Base-by-base conservation (phyloP, 495 filamentous ascomycete genomes). In the Annulohypoxylon maeteangense region DNA sequence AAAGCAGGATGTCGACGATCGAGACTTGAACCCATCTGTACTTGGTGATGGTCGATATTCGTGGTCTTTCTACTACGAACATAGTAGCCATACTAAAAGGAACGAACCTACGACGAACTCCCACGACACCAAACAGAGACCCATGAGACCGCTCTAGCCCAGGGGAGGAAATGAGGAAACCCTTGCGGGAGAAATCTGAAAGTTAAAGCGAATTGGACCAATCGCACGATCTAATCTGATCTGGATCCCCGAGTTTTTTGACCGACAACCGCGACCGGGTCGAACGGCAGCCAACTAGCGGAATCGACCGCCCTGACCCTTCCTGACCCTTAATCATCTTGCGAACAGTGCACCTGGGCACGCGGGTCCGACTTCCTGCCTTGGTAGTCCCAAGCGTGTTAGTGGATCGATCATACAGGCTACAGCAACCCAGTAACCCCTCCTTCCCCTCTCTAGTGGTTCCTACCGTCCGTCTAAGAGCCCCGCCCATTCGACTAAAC, bases 191-290 rank as follows among this genome's bases (percentile, higher is more conserved):
- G 50, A 42, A 45, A 47, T 48, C 38, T 47, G 25, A 22, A 53
- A 11, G 32, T 65, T 48, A 38, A 45, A 38, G 34, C 2, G 34
- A n/a, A 12, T 40, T 40, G 36, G 36, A 18, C 56, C 40, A 64
- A 57, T 72, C 54, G 54, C 59, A 68, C 59, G 45, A 72, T 68
- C 70, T 72, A 72, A 68, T 72, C 70, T 65, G 70, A 72, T 72
- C 64, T 68, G 47, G 64, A 23, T 45, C 58, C 67, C 64, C 47
- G 65, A 61, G 14, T 40, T 32, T 8, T 67, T n/a, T 64, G 60
- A 64, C 51, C 69, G 69, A 71, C 32, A 61, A n/a, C 51, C 45
- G 59, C 47, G 47, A 25, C 58, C 64, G 59, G 64, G 38, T 54
- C 20, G 45, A 38, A 38, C 63, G 53, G 63, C 69, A 72, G n/a